These are phyloP conservation scores for Emergomyces orientalis DNA, from an alignment of 2,329 filamentous ascomycete species.

Conservation along the genomic window DNA sequence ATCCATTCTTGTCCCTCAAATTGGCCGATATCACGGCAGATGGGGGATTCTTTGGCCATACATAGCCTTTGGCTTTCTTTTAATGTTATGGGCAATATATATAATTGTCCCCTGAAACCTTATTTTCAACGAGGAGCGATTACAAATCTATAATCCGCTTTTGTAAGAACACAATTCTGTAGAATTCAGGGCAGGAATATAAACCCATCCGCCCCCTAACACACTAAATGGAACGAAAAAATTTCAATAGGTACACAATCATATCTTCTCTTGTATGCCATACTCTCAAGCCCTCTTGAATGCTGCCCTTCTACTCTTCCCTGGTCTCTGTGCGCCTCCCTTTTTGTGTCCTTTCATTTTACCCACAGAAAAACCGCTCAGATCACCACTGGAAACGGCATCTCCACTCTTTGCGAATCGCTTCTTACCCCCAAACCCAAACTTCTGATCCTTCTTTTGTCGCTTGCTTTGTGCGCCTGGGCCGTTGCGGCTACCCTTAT, in stretches of 20 bases:
- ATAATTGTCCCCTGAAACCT: neutral
- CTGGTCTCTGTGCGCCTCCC: slow-evolving; percentile 37
- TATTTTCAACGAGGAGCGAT: neutral
- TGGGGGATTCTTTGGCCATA: neutral
- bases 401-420: slow-evolving; percentile 82
- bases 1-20: neutral
- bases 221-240: neutral
- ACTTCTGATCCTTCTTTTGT: slow-evolving; percentile 90
- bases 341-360: slow-evolving; percentile 62
- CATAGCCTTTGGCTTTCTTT: neutral
- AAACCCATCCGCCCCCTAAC: neutral
- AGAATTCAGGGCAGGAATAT: neutral
- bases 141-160: neutral
- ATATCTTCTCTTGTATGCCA: neutral
- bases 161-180: neutral
- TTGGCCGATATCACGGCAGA: neutral
- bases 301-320: slow-evolving; percentile 43
- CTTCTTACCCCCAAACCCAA: slow-evolving; percentile 95
- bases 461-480: slow-evolving; percentile 54
- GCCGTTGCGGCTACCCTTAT: slow-evolving; percentile 22
- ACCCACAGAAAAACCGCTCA: slow-evolving; percentile 69
- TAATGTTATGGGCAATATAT: neutral
- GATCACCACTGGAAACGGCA: slow-evolving; percentile 69
- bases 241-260: neutral
- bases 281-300: slow-evolving; percentile 19